Evolutionary conservation across 2,329 filamentous ascomycete genomes (phyloP).

Genomic region (Triangularia verruculosa): DNA sequence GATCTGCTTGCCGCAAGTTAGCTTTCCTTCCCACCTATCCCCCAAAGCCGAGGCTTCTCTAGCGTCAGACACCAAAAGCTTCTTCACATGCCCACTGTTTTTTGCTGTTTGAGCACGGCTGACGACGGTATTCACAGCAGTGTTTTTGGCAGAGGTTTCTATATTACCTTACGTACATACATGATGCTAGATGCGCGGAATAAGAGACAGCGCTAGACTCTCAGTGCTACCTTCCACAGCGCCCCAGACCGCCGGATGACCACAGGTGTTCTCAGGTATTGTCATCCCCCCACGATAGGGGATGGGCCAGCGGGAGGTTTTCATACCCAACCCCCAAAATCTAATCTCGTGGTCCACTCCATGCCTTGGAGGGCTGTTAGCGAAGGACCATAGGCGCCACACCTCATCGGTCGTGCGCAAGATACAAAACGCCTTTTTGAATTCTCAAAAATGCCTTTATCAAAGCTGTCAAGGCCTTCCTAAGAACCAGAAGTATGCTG

Average conservation of each 20-base stretch:
- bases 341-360: not conserved
- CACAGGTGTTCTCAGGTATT: not conserved
- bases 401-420: not conserved
- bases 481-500: not conserved
- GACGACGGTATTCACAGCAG: not conserved
- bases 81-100: slow-evolving; percentile 22
- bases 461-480: not conserved
- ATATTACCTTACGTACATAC: too few species aligned
- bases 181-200: not conserved
- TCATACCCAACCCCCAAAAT: slow-evolving; percentile 4
- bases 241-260: slow-evolving; percentile 7
- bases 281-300: not conserved
- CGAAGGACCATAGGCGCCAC: not conserved
- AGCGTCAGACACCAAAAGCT: slow-evolving; percentile 20
- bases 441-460: too few species aligned
- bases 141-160: too few species aligned
- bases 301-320: not conserved
- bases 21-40: not conserved
- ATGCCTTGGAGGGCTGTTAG: not conserved
- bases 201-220: not conserved
- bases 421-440: too few species aligned
- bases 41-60: slow-evolving; percentile 20
- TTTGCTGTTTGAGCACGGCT: not conserved
- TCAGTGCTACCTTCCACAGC: not conserved
- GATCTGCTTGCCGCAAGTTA: slow-evolving; percentile 4